A percentile compares a stretch with the other conserved stretches of the same genome.
These are phyloP conservation scores for Epithemia pelagica DNA, from an alignment of 108 stramenopile species.

Conservation along the genomic window DNA sequence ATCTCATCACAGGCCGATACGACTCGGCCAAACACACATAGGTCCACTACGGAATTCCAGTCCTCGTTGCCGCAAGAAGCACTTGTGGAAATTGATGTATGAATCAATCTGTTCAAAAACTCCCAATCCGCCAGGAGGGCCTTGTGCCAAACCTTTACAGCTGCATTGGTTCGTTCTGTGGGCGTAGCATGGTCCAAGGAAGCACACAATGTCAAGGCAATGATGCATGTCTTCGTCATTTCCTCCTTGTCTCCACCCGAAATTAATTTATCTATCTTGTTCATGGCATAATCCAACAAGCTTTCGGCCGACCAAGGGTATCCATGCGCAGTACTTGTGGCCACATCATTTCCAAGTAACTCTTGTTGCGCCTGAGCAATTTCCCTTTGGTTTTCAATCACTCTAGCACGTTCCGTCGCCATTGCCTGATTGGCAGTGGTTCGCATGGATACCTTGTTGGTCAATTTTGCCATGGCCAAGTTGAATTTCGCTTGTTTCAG, in stretches of 20 bases:
- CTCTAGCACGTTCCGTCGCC: background rate
- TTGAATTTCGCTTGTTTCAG: background rate
- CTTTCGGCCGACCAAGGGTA: background rate
- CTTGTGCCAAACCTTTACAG: background rate
- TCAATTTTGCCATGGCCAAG: conserved; percentile 12
- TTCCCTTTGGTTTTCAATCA: conserved; percentile 4
- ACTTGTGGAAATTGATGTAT: no score
- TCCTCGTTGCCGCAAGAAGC: no score
- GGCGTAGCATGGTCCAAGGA: background rate
- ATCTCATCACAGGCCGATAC: no score
- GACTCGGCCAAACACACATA: no score
- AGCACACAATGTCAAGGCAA: background rate
- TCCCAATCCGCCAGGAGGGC: background rate
- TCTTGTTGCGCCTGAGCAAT: conserved; percentile 9
- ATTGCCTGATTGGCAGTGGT: no score
- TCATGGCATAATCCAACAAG: background rate
- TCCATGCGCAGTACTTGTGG: background rate
- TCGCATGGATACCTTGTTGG: background rate
- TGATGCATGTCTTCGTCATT: background rate
- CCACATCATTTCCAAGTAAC: background rate
- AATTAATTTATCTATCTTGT: background rate
- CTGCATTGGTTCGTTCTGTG: background rate
- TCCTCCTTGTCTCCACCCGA: background rate
- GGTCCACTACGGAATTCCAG: no score
- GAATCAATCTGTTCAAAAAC: no score